Conservation (phyloP, 179 eudicot species). For the Beta macrorhiza region DNA sequence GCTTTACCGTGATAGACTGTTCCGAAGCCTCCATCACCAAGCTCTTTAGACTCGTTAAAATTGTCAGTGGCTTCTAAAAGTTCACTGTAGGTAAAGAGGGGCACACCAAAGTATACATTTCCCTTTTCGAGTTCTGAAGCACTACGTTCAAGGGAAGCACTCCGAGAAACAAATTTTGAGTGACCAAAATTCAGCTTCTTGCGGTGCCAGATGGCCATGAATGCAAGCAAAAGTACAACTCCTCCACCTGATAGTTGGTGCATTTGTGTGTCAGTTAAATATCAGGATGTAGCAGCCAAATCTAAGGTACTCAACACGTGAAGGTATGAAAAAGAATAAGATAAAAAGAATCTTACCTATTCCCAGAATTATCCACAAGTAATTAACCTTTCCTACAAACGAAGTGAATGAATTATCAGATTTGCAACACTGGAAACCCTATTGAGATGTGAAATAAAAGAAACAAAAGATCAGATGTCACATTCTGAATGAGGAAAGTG, state of each 20-base stretch:
- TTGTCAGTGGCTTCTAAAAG: constrained; percentile 77
- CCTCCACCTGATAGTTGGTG: constrained; percentile 35
- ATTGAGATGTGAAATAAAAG: not conserved
- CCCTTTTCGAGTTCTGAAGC: constrained; percentile 27
- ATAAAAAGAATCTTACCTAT: constrained; percentile 10
- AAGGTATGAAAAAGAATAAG: not conserved
- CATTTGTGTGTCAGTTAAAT: constrained; percentile 4
- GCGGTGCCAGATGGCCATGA: constrained; percentile 4
- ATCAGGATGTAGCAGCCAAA: constrained; percentile 5
- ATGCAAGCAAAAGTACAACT: constrained; percentile 20
- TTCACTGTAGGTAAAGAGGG: constrained; percentile 61
- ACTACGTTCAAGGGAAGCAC: constrained; percentile 35
- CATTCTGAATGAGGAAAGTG: not conserved
- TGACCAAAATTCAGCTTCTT: constrained; percentile 4
- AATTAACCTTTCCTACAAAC: not conserved
- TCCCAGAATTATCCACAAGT: not conserved
- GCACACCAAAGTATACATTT: constrained; percentile 44
- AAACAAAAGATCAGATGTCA: not conserved
- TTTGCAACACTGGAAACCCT: not conserved
- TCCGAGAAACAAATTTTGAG: constrained; percentile 17
- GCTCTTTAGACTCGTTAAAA: constrained; percentile 58
- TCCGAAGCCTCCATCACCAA: constrained; percentile 93
- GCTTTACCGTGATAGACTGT: constrained; percentile 72
- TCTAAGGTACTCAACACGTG: not conserved
- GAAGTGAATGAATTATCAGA: not conserved